Conservation (phyloP, 306 rosid species). For the Pyrus communis region DNA sequence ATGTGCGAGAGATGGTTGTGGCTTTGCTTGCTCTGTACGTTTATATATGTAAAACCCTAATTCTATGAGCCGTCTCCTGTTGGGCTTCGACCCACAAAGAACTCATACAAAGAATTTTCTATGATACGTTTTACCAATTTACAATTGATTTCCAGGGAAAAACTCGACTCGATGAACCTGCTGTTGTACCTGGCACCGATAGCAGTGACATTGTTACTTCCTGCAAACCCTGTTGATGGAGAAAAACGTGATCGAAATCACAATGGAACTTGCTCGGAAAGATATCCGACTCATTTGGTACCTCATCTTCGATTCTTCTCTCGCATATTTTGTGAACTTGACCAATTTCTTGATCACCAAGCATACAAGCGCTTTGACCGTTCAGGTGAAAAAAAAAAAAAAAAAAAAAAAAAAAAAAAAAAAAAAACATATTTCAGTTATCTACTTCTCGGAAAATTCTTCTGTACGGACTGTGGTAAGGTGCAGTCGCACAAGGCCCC, state of each 20-base stretch:
- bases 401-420: too few relatives aligned
- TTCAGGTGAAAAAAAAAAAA: neutral
- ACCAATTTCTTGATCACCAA: conserved; percentile 61
- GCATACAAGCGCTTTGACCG: conserved; percentile 26
- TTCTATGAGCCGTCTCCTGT: too few relatives aligned
- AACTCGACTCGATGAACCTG: conserved; percentile 12
- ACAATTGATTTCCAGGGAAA: conserved; percentile 3
- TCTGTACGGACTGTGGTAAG: too few relatives aligned
- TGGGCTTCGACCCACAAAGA: too few relatives aligned
- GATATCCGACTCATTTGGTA: conserved; percentile 17
- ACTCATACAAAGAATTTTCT: too few relatives aligned
- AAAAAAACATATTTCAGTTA: too few relatives aligned
- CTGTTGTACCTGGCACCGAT: conserved; percentile 24
- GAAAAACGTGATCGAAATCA: conserved; percentile 9
- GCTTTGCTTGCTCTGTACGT: too few relatives aligned
- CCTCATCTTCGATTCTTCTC: conserved; percentile 20
- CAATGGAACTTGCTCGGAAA: conserved; percentile 6
- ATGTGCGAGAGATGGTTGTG: too few relatives aligned
- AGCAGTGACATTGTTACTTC: conserved; percentile 11
- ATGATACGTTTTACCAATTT: too few relatives aligned
- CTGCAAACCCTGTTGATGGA: conserved; percentile 23
- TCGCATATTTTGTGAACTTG: conserved; percentile 30
- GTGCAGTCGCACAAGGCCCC: too few relatives aligned
- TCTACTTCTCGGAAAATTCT: too few relatives aligned
- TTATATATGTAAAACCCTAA: too few relatives aligned